Evolutionary conservation across 345 rosid genomes (phyloP).

Genomic region (Gynandropsis gynandra): DNA sequence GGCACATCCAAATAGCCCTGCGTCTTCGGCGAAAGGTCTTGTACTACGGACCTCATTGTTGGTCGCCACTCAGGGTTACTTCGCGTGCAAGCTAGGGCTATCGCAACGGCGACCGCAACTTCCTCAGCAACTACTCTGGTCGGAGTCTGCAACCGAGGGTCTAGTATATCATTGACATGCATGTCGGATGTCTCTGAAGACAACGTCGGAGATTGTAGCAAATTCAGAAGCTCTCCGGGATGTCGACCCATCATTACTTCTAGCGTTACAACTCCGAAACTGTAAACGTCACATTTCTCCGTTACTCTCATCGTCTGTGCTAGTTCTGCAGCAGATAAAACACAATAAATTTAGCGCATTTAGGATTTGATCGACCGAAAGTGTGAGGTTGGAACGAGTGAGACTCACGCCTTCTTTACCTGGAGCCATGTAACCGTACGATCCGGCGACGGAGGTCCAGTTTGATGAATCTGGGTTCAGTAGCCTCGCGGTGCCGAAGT

Average conservation of each 20-base stretch:
- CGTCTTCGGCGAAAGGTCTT: slow-evolving; percentile 39
- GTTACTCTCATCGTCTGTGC: slow-evolving; percentile 35
- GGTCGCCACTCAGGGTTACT: slow-evolving; percentile 40
- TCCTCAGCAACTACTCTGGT: slow-evolving; percentile 36
- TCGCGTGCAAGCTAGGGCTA: slow-evolving; percentile 42
- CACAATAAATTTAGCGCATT: background rate
- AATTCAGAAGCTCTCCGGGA: slow-evolving; percentile 45
- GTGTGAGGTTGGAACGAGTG: background rate
- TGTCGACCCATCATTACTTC: slow-evolving; percentile 67
- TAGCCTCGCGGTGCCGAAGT: slow-evolving; percentile 63
- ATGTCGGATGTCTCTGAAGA: slow-evolving; percentile 21
- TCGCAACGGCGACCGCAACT: slow-evolving; percentile 31
- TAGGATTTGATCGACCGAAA: too few relatives aligned
- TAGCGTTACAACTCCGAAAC: slow-evolving; percentile 59
- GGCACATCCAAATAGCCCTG: slow-evolving; percentile 31
- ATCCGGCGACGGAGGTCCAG: slow-evolving; percentile 60
- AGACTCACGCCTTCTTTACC: slow-evolving; percentile 29
- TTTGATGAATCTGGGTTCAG: slow-evolving; percentile 39
- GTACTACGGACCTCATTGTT: slow-evolving; percentile 50
- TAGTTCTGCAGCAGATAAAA: slow-evolving; percentile 30
- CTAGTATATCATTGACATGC: slow-evolving; percentile 40
- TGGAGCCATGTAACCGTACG: slow-evolving; percentile 77
- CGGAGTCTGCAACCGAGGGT: slow-evolving; percentile 42
- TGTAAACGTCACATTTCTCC: slow-evolving; percentile 50
- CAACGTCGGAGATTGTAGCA: slow-evolving; percentile 4